A percentile compares a stretch with the other conserved stretches of the same genome.
Evolutionary conservation across 2,329 filamentous ascomycete genomes (phyloP).

Genomic region (Xylaria sp.): DNA sequence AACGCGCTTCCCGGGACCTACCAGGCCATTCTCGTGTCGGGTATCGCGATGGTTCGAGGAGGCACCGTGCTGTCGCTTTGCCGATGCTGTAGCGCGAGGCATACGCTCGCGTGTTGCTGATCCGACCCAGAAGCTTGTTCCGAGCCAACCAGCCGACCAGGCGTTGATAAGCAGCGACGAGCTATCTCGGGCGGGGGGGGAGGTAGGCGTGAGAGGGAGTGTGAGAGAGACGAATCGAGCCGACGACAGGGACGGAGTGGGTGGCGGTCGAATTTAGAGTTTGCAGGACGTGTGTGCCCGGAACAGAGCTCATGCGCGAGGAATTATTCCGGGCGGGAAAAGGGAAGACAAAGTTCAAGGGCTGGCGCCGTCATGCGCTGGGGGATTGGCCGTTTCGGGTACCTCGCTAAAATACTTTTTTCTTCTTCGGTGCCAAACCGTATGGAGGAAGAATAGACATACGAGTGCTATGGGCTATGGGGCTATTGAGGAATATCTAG

Average conservation of each 20-base stretch:
- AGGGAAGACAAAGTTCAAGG: conserved; percentile 2
- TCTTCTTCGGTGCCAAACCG: not conserved
- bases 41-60: conserved; percentile 68
- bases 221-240: not conserved
- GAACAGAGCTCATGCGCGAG: conserved; percentile 19
- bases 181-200: too few species aligned
- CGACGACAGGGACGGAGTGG: not conserved
- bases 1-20: conserved; percentile 72
- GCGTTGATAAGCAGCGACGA: too few species aligned
- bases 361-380: conserved; percentile 16
- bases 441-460: not conserved
- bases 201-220: not conserved
- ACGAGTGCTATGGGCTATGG: too few species aligned
- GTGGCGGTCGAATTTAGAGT: conserved; percentile 4
- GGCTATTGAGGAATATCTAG: too few species aligned
- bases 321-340: conserved; percentile 20
- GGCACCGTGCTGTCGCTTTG: conserved; percentile 65
- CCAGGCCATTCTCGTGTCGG: conserved; percentile 85
- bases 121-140: conserved; percentile 48
- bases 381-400: not conserved
- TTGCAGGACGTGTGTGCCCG: conserved; percentile 10
- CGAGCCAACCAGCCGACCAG: conserved; percentile 47
- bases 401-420: conserved; percentile 6
- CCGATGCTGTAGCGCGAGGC: conserved; percentile 62
- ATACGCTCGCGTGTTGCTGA: conserved; percentile 51